Conservation (phyloP, 179 eudicot species). For the Patellifolia procumbens region DNA sequence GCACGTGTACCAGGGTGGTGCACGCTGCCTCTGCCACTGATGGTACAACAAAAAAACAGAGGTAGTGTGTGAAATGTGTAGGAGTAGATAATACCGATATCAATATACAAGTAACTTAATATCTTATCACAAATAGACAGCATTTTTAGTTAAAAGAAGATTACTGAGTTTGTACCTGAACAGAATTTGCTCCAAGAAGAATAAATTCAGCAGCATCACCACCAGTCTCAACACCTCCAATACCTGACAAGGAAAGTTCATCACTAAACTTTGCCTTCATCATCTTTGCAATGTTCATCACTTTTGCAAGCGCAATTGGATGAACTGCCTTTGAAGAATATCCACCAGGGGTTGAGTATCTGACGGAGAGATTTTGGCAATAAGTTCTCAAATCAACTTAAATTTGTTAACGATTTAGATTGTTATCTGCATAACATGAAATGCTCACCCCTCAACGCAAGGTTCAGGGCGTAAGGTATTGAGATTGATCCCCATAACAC, state of each 20-base stretch:
- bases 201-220: constrained; percentile 96
- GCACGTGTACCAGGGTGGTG: too few relatives aligned
- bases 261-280: constrained; percentile 78
- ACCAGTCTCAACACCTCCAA: constrained; percentile 98
- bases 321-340: constrained; percentile 93
- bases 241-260: constrained; percentile 84
- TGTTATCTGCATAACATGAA: constrained; percentile 10
- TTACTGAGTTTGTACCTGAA: constrained; percentile 61
- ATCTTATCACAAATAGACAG: background rate
- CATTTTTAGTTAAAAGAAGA: background rate
- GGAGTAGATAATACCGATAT: background rate
- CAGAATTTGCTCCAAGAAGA: constrained; percentile 94
- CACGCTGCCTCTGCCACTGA: too few relatives aligned
- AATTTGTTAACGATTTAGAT: background rate
- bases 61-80: background rate
- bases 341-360: constrained; percentile 98
- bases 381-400: background rate
- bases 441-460: constrained; percentile 93
- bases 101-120: background rate
- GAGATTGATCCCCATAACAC: constrained; percentile 98
- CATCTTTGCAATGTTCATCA: constrained; percentile 94
- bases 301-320: constrained; percentile 97
- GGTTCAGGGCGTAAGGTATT: constrained; percentile 93
- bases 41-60: too few relatives aligned
- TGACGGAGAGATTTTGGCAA: constrained; percentile 21